Conservation (phyloP, 129 eudicot species). For the Heracleum sosnowskyi region DNA sequence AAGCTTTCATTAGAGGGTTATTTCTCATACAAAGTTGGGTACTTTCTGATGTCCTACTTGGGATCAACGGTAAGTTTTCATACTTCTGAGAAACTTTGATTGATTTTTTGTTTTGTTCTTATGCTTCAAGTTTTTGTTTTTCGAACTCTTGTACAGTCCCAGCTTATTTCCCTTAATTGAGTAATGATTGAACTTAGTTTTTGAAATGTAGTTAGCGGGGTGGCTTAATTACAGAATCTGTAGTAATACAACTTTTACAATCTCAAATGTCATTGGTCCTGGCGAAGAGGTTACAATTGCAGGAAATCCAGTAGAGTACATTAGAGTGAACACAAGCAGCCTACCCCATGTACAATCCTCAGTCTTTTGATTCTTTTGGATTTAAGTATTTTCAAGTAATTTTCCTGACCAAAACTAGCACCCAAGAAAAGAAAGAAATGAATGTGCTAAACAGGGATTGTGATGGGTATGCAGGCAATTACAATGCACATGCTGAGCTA, state of each 20-base stretch:
- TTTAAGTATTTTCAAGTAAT: background rate
- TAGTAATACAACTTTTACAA: constrained; percentile 56
- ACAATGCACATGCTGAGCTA: constrained; percentile 90
- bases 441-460: background rate
- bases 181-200: background rate
- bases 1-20: constrained; percentile 64
- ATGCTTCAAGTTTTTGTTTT: background rate
- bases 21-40: constrained; percentile 38
- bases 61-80: constrained; percentile 52
- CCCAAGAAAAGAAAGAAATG: background rate
- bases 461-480: constrained; percentile 47
- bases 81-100: background rate
- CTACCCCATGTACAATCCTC: constrained; percentile 49
- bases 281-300: constrained; percentile 50
- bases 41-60: constrained; percentile 28
- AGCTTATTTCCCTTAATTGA: background rate
- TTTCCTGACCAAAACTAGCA: background rate
- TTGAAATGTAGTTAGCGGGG: constrained; percentile 43
- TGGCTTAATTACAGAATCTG: constrained; percentile 43
- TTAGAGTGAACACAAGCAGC: constrained; percentile 48
- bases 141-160: background rate
- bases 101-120: background rate
- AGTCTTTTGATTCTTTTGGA: background rate
- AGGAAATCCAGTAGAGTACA: constrained; percentile 51
- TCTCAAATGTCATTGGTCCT: constrained; percentile 58